Evolutionary conservation across 2,329 filamentous ascomycete species (phyloP), one percentile per base, ranked within the genome.

Genomic region (Endoconidiophora polonica): DNA sequence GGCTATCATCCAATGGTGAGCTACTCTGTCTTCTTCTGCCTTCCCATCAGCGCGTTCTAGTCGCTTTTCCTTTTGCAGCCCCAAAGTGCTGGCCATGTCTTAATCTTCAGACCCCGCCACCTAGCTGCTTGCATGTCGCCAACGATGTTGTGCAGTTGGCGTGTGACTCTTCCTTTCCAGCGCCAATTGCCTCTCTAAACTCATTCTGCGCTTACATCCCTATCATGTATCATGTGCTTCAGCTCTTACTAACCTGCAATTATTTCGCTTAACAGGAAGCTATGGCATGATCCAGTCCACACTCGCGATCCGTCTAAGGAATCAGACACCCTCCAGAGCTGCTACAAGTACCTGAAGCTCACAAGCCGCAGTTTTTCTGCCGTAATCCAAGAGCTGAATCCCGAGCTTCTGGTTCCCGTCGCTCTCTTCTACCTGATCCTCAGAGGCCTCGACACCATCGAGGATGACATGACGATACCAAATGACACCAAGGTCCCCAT

Each of bases 281-380:
- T 94, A 58, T 96, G 88, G 87, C 91, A 96, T 69, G 86, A 94
- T 56, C 83, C 91, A 10, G 86, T 94, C 18, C 86, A 96, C 70
- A 76, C 74, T 62, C 85, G 90, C 61, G 76, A 94, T 60, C 73
- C 77, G 56, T 70, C 72, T 54, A 84, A 84, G 57, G 91, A 96
- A 66, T 72, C 79, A 24, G 69, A 73, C 49, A 81, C 81, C 14
- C 74, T 93, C 54, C 76, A 77, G 64, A 73, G 79, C 71, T 96
- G 91, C 71, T 96, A 94, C 70, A 70, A 83, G 56, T 86, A 83
- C 64, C 77, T 98, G 56, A 73, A 90, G 59, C 57, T 83, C 69
- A 98, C 91, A 48, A 95, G 88, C 63, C 84, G 91, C 54, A 95
- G 87, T 64, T 98, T 98, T 65, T 73, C 82, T 48, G 74, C 86